Percentiles rank a stretch among this genome's conserved stretches.
Evolutionary conservation across 345 rosid species (phyloP).

Genomic region (Salix viminalis): DNA sequence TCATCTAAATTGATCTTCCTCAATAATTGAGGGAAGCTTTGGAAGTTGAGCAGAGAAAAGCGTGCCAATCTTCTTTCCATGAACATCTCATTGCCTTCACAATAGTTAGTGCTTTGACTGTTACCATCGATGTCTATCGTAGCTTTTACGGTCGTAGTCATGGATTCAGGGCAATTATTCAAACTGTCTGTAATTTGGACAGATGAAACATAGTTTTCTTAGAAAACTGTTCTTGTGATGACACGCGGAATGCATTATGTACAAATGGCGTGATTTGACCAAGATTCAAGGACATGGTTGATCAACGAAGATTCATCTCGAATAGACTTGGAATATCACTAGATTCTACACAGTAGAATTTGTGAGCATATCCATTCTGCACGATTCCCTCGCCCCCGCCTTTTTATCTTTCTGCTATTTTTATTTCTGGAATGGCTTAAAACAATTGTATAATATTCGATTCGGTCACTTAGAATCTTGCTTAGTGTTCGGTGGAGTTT

Average conservation of each 20-base stretch:
- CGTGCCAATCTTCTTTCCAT: background rate
- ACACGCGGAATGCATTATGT: conserved; percentile 20
- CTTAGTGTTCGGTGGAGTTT: background rate
- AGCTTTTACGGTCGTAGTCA: too few relatives aligned
- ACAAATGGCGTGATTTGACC: background rate
- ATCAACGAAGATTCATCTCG: conserved; percentile 10
- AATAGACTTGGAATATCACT: too few relatives aligned
- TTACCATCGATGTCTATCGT: background rate
- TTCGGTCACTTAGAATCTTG: background rate
- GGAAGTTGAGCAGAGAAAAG: background rate
- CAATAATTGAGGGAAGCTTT: background rate
- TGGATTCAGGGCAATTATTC: background rate
- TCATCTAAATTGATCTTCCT: background rate
- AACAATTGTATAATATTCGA: background rate
- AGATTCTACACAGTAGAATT: conserved; percentile 10
- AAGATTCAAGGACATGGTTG: background rate
- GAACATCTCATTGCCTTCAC: background rate
- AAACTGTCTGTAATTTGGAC: background rate
- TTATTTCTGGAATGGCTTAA: background rate
- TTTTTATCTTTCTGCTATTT: background rate
- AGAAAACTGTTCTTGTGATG: background rate
- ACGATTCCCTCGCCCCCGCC: background rate
- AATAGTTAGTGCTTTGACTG: background rate
- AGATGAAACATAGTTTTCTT: background rate
- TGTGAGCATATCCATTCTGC: background rate